These are phyloP conservation scores for Rhizopogon vinicolor DNA, from an alignment of 768 basidiomycete genomes.

Conservation along the genomic window DNA sequence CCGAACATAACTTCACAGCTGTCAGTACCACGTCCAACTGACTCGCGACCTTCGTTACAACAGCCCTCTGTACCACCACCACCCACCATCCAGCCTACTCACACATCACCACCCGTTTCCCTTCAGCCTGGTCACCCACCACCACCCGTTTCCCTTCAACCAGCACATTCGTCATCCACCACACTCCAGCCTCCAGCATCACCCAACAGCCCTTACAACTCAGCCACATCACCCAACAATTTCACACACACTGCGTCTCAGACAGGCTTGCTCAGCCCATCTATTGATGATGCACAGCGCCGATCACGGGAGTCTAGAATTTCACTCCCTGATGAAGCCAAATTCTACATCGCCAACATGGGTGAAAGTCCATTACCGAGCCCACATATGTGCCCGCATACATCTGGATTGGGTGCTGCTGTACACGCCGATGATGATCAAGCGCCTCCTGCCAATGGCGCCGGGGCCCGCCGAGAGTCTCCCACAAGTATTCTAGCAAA, in stretches of 20 bases:
- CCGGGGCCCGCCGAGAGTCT: constrained; percentile 1
- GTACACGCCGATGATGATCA: background rate
- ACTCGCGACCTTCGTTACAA: constrained; percentile 3
- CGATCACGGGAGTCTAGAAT: constrained; percentile 63
- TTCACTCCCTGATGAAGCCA: constrained; percentile 74
- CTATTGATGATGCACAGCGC: constrained; percentile 28
- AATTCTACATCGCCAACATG: constrained; percentile 66
- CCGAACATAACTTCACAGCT: constrained; percentile 25
- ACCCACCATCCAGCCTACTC: background rate
- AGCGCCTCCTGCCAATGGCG: background rate
- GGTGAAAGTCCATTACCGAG: constrained; percentile 58
- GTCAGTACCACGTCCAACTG: background rate
- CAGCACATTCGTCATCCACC: constrained; percentile 11
- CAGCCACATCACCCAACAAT: constrained; percentile 11
- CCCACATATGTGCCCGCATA: constrained; percentile 28
- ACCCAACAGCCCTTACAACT: constrained; percentile 9
- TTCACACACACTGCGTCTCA: constrained; percentile 12
- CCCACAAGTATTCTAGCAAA: constrained; percentile 11
- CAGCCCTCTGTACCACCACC: constrained; percentile 2
- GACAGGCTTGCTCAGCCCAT: constrained; percentile 16
- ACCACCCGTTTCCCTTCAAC: constrained; percentile 1
- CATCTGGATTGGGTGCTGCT: background rate
- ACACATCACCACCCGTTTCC: constrained; percentile 3
- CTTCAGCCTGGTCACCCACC: constrained; percentile 6
- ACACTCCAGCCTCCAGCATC: constrained; percentile 32